Conservation (phyloP, 2,329 filamentous ascomycete species). For the Nemania abortiva region DNA sequence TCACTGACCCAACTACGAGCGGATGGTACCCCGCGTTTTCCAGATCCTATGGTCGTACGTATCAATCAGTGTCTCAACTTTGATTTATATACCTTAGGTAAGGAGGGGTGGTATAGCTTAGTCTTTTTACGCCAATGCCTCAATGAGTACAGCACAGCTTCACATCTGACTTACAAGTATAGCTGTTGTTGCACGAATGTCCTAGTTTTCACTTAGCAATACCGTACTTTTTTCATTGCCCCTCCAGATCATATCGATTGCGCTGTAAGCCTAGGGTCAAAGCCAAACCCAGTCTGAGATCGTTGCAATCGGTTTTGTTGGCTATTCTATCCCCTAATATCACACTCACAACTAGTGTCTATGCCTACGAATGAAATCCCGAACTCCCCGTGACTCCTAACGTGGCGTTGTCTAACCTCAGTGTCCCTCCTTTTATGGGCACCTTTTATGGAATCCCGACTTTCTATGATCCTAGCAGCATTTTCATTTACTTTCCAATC, state of each 20-base stretch:
- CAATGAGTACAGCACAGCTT: too few species aligned
- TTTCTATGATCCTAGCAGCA: background rate
- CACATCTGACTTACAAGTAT: too few species aligned
- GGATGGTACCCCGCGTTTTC: too few species aligned
- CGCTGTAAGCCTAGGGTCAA: background rate
- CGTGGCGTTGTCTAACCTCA: background rate
- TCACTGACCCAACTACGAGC: too few species aligned
- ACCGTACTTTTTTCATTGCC: background rate
- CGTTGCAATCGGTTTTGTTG: background rate
- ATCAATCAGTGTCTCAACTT: too few species aligned
- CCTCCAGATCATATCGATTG: background rate
- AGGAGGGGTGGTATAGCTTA: too few species aligned
- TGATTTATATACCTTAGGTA: too few species aligned
- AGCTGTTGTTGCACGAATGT: background rate
- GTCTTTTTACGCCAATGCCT: too few species aligned
- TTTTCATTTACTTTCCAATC: slow-evolving; percentile 2
- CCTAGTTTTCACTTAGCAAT: too few species aligned
- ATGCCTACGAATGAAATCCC: slow-evolving; percentile 7
- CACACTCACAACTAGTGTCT: background rate
- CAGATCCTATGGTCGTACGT: too few species aligned
- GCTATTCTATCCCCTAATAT: slow-evolving; percentile 2
- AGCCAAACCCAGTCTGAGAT: background rate
- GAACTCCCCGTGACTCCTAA: slow-evolving; percentile 14
- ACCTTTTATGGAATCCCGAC: background rate
- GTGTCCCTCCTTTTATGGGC: background rate